phyloP scores from a whole-genome alignment of 257 asterid species.

The Ehretia macrophylla region DNA sequence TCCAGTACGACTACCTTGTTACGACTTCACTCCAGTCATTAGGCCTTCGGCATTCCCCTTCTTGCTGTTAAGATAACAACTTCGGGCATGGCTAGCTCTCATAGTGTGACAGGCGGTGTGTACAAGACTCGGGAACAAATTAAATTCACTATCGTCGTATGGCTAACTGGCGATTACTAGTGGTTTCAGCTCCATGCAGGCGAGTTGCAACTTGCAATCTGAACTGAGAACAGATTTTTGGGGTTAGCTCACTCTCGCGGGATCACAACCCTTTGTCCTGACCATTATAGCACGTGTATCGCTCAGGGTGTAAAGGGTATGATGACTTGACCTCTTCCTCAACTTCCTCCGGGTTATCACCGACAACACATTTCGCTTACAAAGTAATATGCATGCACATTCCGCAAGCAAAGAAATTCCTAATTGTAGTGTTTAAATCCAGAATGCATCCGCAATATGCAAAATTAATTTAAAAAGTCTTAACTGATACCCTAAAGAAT shows the following conservation, averaged over 20 bases:
- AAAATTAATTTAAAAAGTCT: too few relatives aligned
- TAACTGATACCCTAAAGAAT: too few relatives aligned
- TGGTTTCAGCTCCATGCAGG: not conserved
- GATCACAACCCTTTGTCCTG: too few relatives aligned
- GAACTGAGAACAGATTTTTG: not conserved
- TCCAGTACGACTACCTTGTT: too few relatives aligned
- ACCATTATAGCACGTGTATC: not conserved
- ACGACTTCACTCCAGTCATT: not conserved
- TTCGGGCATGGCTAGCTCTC: not conserved
- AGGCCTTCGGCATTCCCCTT: not conserved
- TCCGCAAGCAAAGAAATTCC: too few relatives aligned
- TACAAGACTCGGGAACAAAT: constrained; percentile 5
- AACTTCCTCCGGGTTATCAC: too few relatives aligned
- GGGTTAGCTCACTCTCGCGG: constrained; percentile 4
- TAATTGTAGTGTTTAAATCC: too few relatives aligned
- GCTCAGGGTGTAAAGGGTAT: too few relatives aligned
- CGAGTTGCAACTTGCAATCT: constrained; percentile 5
- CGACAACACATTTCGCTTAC: too few relatives aligned
- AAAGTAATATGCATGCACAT: too few relatives aligned
- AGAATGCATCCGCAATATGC: too few relatives aligned
- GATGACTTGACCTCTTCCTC: too few relatives aligned
- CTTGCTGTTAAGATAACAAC: not conserved
- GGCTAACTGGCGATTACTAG: constrained; percentile 1
- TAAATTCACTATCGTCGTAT: constrained; percentile 1
- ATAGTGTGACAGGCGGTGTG: constrained; percentile 6